These are phyloP conservation scores for Coffea canephora DNA, from an alignment of 257 asterid genomes.

Conservation along the genomic window DNA sequence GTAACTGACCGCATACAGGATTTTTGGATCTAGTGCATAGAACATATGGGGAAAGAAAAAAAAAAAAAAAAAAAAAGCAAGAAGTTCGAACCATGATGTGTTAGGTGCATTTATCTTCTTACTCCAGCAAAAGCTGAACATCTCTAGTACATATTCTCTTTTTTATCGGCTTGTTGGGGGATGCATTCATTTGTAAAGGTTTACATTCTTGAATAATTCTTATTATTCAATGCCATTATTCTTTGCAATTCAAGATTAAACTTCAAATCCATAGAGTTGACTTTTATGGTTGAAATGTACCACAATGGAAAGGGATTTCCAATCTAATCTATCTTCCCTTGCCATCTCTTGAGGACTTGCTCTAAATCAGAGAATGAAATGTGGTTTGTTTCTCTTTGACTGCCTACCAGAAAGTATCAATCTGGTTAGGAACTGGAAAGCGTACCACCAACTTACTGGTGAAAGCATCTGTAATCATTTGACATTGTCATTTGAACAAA, in stretches of 20 bases:
- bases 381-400: neutral
- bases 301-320: neutral
- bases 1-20: neutral
- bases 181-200: constrained; percentile 9
- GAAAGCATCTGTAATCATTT: neutral
- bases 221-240: neutral
- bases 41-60: too few species aligned
- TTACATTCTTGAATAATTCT: constrained; percentile 3
- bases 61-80: neutral
- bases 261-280: neutral
- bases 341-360: neutral
- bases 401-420: neutral
- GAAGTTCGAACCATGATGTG: neutral
- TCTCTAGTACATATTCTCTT: neutral
- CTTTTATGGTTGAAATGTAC: neutral
- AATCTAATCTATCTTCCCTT: neutral
- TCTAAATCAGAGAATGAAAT: too few species aligned
- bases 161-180: neutral
- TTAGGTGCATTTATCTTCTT: neutral
- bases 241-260: neutral
- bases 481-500: neutral
- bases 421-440: neutral
- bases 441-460: neutral
- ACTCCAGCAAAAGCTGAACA: constrained; percentile 5
- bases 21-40: neutral